These are phyloP conservation scores for Neurospora intermedia DNA, from an alignment of 495 filamentous ascomycete genomes.

Conservation along the genomic window DNA sequence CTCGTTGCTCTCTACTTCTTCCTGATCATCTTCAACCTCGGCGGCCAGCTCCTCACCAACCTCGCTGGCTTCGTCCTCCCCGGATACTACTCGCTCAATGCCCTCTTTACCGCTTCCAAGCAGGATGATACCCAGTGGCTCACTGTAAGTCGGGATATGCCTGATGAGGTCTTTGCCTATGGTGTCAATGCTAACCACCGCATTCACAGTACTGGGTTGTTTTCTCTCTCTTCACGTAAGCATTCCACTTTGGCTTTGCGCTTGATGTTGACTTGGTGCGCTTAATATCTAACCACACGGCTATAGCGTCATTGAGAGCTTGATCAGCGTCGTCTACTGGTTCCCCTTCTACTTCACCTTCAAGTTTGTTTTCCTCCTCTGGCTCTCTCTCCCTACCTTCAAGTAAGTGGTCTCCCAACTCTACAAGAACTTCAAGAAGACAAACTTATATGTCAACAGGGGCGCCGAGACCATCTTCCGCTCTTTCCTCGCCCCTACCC, in stretches of 20 bases:
- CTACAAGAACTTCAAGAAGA: neutral
- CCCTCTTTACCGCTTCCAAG: slow-evolving; percentile 73
- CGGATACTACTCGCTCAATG: slow-evolving; percentile 88
- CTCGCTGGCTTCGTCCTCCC: slow-evolving; percentile 88
- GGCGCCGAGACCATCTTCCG: slow-evolving; percentile 95
- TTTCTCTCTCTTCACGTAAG: slow-evolving; percentile 79
- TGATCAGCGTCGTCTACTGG: slow-evolving; percentile 94
- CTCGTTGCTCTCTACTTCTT: slow-evolving; percentile 86
- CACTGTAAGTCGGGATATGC: slow-evolving; percentile 35
- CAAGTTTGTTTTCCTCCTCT: slow-evolving; percentile 94
- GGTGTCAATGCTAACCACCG: slow-evolving; percentile 16
- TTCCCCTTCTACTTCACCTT: slow-evolving; percentile 99
- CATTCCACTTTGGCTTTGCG: neutral
- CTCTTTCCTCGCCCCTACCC: slow-evolving; percentile 83
- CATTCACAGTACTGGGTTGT: slow-evolving; percentile 86
- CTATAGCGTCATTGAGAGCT: slow-evolving; percentile 71
- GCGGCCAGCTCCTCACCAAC: slow-evolving; percentile 93
- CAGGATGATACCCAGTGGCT: slow-evolving; percentile 87
- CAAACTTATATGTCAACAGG: slow-evolving; percentile 33
- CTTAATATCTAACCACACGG: slow-evolving; percentile 1
- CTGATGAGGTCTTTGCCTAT: neutral
- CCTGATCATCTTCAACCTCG: slow-evolving; percentile 98
- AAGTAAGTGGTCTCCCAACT: slow-evolving; percentile 46
- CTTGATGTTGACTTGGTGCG: neutral
- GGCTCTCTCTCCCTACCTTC: slow-evolving; percentile 93